These are phyloP conservation scores for Hanseniaspora singularis DNA, from an alignment of 805 yeast genomes.

Conservation along the genomic window DNA sequence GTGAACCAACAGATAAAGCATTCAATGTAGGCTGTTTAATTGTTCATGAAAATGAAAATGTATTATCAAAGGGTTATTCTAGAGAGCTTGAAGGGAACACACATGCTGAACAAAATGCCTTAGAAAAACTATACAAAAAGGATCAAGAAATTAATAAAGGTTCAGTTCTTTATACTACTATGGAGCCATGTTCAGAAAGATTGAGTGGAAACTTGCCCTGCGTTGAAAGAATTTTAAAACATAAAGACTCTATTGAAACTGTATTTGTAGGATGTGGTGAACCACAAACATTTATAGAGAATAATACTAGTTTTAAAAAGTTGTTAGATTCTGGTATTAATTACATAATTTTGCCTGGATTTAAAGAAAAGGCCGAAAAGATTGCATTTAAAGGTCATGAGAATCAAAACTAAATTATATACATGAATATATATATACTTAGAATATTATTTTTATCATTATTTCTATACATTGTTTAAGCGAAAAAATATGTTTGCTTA, in stretches of 20 bases:
- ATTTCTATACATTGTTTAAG: neutral
- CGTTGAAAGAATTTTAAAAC: slow-evolving; percentile 57
- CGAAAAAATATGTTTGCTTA: neutral
- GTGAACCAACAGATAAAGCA: slow-evolving; percentile 73
- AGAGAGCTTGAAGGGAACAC: slow-evolving; percentile 90
- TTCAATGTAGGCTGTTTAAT: slow-evolving; percentile 90
- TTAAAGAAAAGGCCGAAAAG: slow-evolving; percentile 53
- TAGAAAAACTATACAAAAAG: slow-evolving; percentile 52
- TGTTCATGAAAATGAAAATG: slow-evolving; percentile 45
- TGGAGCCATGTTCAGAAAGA: slow-evolving; percentile 92
- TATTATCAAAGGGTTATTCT: slow-evolving; percentile 70
- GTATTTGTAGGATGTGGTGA: slow-evolving; percentile 88
- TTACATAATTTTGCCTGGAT: slow-evolving; percentile 74
- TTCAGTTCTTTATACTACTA: slow-evolving; percentile 77
- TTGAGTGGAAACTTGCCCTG: slow-evolving; percentile 87
- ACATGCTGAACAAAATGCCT: slow-evolving; percentile 93
- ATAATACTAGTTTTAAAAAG: slow-evolving; percentile 51
- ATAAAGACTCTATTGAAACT: slow-evolving; percentile 41
- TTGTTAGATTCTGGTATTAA: slow-evolving; percentile 48
- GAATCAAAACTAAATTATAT: neutral
- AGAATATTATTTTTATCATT: neutral
- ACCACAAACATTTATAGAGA: slow-evolving; percentile 77
- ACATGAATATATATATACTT: neutral
- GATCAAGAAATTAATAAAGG: slow-evolving; percentile 50
- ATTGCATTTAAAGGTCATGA: slow-evolving; percentile 66